Percentiles rank a stretch among this genome's conserved stretches.
These are phyloP conservation scores for Termitomyces bulborhizus DNA, from an alignment of 768 basidiomycete species.

Conservation along the genomic window DNA sequence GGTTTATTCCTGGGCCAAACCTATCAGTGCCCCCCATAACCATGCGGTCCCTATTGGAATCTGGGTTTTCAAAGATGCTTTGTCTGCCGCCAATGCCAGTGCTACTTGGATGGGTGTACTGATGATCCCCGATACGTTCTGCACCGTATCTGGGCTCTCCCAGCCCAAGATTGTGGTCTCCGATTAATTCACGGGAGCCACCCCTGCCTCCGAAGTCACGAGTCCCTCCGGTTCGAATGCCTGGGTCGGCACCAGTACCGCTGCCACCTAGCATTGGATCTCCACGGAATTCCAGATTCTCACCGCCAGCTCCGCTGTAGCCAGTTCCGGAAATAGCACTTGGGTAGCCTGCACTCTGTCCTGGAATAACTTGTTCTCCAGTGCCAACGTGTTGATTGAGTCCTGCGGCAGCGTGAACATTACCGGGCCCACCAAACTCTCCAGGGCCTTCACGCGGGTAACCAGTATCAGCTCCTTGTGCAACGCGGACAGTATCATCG, in stretches of 20 bases:
- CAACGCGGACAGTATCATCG: neutral
- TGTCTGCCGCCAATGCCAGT: conserved; percentile 5
- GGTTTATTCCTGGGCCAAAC: neutral
- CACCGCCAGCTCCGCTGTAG: conserved; percentile 3
- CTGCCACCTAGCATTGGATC: conserved; percentile 3
- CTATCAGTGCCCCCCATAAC: neutral
- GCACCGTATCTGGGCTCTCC: neutral
- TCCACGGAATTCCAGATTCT: conserved; percentile 3
- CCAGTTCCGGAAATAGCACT: neutral
- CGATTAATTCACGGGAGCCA: neutral
- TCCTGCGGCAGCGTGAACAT: neutral
- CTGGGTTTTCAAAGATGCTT: neutral
- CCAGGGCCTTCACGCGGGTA: neutral
- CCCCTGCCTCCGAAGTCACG: neutral
- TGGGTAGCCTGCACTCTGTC: neutral
- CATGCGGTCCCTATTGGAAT: conserved; percentile 2
- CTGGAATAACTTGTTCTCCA: neutral
- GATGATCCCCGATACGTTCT: neutral
- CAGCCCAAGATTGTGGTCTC: neutral
- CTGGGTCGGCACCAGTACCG: conserved; percentile 1
- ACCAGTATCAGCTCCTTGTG: neutral
- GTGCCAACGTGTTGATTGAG: neutral
- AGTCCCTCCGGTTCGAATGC: neutral
- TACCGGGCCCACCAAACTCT: neutral
- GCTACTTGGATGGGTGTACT: neutral